Percentiles rank a stretch among this genome's conserved stretches.
Conservation (phyloP, 2,329 filamentous ascomycete genomes). For the Stachybotrys echinatus region DNA sequence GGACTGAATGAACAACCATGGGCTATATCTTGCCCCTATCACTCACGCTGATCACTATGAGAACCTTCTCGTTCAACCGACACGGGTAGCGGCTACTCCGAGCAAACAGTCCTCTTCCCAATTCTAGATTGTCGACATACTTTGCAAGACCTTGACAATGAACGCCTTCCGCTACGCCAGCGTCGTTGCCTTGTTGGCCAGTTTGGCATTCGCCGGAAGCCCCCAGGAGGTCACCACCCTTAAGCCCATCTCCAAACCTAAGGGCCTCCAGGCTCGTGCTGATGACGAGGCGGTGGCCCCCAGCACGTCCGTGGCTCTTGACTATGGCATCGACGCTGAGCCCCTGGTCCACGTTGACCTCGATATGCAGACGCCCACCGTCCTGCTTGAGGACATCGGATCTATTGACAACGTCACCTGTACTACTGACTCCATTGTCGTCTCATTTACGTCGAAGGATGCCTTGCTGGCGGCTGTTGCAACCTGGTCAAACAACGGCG, state of each 20-base stretch:
- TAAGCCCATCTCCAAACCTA: constrained; percentile 1
- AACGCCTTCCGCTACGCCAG: too few relatives aligned
- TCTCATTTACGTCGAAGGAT: constrained; percentile 6
- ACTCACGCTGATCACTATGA: too few relatives aligned
- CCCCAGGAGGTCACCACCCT: constrained; percentile 1
- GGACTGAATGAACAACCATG: too few relatives aligned
- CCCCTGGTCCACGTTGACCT: constrained; percentile 9
- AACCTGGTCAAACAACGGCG: constrained; percentile 8
- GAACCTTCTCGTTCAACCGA: too few relatives aligned
- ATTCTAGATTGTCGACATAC: too few relatives aligned
- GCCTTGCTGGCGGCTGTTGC: constrained; percentile 8
- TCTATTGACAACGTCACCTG: constrained; percentile 8
- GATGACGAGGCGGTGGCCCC: constrained; percentile 1
- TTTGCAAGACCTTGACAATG: too few relatives aligned
- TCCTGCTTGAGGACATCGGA: constrained; percentile 11
- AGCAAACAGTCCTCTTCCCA: too few relatives aligned
- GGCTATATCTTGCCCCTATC: too few relatives aligned
- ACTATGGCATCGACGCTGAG: constrained; percentile 2
- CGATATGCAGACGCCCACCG: constrained; percentile 11
- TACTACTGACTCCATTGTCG: constrained; percentile 4
- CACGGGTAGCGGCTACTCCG: too few relatives aligned
- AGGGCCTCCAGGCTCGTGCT: background rate
- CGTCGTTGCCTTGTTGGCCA: background rate
- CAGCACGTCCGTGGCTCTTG: constrained; percentile 1
- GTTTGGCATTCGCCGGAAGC: background rate